A percentile compares a stretch with the other conserved stretches of the same genome.
Evolutionary conservation across 495 filamentous ascomycete species (phyloP).

Genomic region (Xylaria nigripes): DNA sequence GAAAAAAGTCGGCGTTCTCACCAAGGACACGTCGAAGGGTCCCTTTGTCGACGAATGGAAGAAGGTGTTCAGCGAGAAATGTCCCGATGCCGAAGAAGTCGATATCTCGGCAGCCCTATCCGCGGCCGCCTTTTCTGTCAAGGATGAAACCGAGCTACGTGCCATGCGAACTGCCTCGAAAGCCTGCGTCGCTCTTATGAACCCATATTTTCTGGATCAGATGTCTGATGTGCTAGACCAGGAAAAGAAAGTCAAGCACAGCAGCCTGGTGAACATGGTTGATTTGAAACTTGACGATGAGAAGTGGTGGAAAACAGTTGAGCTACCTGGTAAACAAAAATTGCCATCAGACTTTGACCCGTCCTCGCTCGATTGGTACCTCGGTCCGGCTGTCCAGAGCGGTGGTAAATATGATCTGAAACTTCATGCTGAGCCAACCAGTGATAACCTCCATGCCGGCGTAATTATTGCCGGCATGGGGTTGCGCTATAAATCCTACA

Average conservation of each 20-base stretch:
- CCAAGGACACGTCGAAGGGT: constrained; percentile 75
- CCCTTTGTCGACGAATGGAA: constrained; percentile 97
- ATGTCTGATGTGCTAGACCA: constrained; percentile 93
- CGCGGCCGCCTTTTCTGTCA: constrained; percentile 76
- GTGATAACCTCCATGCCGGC: constrained; percentile 80
- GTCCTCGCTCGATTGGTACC: constrained; percentile 87
- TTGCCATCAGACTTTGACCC: constrained; percentile 80
- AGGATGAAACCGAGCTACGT: constrained; percentile 92
- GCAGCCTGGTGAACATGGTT: constrained; percentile 70
- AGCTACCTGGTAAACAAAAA: constrained; percentile 58
- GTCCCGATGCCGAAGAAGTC: constrained; percentile 79
- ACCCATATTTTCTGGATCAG: constrained; percentile 90
- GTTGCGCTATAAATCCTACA: constrained; percentile 89
- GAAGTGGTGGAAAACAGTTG: constrained; percentile 82
- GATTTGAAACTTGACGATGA: constrained; percentile 82
- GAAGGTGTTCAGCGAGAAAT: constrained; percentile 62
- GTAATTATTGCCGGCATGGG: constrained; percentile 89
- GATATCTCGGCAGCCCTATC: constrained; percentile 81
- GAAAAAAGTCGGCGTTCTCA: constrained; percentile 81
- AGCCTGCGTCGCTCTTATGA: constrained; percentile 85
- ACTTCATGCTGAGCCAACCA: constrained; percentile 63
- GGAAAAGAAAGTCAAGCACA: constrained; percentile 94
- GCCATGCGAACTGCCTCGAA: constrained; percentile 87
- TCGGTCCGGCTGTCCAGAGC: constrained; percentile 88
- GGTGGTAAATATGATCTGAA: constrained; percentile 91